phyloP scores from a whole-genome alignment of 352 stramenopile genomes.

The Phytopythium vexans region DNA sequence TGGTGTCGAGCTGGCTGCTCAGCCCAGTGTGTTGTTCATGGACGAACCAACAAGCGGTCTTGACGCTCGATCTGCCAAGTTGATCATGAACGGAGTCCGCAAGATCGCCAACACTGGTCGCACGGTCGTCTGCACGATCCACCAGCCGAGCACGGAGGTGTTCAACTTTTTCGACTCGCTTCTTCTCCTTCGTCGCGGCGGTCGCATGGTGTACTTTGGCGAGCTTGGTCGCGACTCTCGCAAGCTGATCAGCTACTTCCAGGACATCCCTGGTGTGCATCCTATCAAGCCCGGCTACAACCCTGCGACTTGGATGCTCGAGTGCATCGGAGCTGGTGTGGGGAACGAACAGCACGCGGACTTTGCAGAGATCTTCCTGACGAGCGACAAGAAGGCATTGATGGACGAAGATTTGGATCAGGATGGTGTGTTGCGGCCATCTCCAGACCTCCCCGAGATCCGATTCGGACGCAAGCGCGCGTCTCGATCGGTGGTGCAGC shows the following conservation, averaged over 20 bases:
- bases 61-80: conserved; percentile 65
- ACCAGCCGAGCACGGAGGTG: conserved; percentile 73
- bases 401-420: conserved; percentile 46
- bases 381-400: conserved; percentile 30
- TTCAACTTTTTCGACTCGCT: conserved; percentile 77
- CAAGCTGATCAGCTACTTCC: conserved; percentile 62
- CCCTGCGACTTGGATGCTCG: conserved; percentile 33
- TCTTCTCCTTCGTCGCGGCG: conserved; percentile 74
- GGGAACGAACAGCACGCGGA: conserved; percentile 16
- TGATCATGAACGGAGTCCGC: conserved; percentile 67
- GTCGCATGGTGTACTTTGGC: conserved; percentile 71
- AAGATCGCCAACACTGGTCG: conserved; percentile 60
- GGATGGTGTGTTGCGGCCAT: conserved; percentile 36
- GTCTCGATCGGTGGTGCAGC: conserved; percentile 15
- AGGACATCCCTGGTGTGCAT: conserved; percentile 44
- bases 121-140: conserved; percentile 84
- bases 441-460: conserved; percentile 28
- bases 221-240: conserved; percentile 53
- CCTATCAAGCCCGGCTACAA: conserved; percentile 59
- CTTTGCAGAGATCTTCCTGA: conserved; percentile 26
- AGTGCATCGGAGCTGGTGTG: conserved; percentile 24
- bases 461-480: conserved; percentile 43
- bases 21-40: conserved; percentile 69
- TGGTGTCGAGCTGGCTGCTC: conserved; percentile 63
- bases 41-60: conserved; percentile 64